A percentile compares a stretch with the other conserved stretches of the same genome.
These are phyloP conservation scores for Aspergillus taichungensis DNA, from an alignment of 495 filamentous ascomycete species.

Conservation along the genomic window DNA sequence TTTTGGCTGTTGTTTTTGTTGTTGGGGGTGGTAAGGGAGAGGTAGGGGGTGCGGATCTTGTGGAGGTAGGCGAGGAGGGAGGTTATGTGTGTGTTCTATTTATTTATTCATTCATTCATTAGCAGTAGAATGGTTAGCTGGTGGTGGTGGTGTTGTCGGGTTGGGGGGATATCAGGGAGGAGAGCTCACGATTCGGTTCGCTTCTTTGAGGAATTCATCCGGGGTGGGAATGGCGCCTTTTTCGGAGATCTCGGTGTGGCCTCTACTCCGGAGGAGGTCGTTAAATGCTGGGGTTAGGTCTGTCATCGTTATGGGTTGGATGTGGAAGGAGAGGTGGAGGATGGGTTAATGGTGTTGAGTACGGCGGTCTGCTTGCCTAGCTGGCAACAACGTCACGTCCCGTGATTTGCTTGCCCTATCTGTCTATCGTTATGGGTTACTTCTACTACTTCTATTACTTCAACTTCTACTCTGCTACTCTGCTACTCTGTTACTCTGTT, in stretches of 20 bases:
- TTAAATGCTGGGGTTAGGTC: conserved; percentile 62
- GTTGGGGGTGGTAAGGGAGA: conserved; percentile 57
- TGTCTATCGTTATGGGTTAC: background rate
- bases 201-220: conserved; percentile 92
- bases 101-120: too few species aligned
- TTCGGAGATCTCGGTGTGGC: background rate
- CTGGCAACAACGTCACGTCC: background rate
- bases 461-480: too few species aligned
- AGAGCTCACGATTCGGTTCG: conserved; percentile 76
- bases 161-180: conserved; percentile 6
- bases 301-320: conserved; percentile 43
- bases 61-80: conserved; percentile 70
- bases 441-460: too few species aligned
- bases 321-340: background rate
- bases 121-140: too few species aligned
- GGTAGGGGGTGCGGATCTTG: conserved; percentile 80
- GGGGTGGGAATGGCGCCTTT: conserved; percentile 40
- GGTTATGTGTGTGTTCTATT: conserved; percentile 74
- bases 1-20: conserved; percentile 35
- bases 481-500: too few species aligned
- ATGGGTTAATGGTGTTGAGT: background rate
- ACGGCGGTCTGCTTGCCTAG: too few species aligned
- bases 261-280: conserved; percentile 42
- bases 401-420: conserved; percentile 14
- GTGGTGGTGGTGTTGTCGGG: background rate